phyloP scores from a whole-genome alignment of 2,329 filamentous ascomycete species.

The Lasiodiplodia sp. region DNA sequence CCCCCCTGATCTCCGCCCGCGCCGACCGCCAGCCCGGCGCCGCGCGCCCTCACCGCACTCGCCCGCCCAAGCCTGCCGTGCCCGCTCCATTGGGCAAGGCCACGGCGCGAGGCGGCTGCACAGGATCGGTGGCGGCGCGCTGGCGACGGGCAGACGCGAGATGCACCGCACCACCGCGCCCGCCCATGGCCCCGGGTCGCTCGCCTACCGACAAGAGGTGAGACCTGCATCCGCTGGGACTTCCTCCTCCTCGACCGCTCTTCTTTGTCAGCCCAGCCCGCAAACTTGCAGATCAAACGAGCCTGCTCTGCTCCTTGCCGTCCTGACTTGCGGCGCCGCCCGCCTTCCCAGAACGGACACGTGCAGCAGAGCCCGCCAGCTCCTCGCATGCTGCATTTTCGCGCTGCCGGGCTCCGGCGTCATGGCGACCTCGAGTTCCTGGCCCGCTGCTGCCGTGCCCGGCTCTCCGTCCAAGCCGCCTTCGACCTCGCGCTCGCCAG shows the following conservation, averaged over 20 bases:
- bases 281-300: conserved; percentile 9
- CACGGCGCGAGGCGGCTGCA: conserved; percentile 27
- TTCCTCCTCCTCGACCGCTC: conserved; percentile 16
- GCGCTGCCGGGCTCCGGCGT: conserved; percentile 21
- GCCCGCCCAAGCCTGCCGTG: conserved; percentile 27
- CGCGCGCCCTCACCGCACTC: conserved; percentile 27
- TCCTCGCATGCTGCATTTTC: conserved; percentile 25
- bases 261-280: conserved; percentile 25
- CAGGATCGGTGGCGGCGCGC: conserved; percentile 27
- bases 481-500: background rate
- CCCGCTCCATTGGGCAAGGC: conserved; percentile 27
- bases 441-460: conserved; percentile 15
- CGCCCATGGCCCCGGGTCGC: conserved; percentile 29
- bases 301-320: background rate
- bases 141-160: conserved; percentile 27
- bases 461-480: conserved; percentile 6
- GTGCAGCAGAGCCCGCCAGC: conserved; percentile 10
- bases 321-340: conserved; percentile 2
- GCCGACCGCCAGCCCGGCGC: background rate
- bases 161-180: conserved; percentile 28
- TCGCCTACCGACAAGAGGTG: conserved; percentile 30
- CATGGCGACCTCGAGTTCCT: conserved; percentile 18
- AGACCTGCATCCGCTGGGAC: conserved; percentile 29
- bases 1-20: conserved; percentile 24
- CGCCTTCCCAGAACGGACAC: conserved; percentile 5